These are phyloP conservation scores for Suillus discolor DNA, from an alignment of 768 basidiomycete species.

Conservation along the genomic window DNA sequence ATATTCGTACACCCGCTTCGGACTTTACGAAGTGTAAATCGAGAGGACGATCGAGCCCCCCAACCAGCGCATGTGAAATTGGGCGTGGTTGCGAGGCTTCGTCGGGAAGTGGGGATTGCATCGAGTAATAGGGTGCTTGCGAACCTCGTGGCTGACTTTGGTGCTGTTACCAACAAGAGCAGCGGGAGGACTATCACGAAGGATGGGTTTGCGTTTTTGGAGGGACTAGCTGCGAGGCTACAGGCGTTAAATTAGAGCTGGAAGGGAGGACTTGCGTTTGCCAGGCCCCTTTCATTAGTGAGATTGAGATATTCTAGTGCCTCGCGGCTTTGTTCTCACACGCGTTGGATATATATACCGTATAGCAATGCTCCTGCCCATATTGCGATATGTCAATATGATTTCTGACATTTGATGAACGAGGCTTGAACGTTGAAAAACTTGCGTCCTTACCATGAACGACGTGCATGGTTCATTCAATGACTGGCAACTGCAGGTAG, in stretches of 20 bases:
- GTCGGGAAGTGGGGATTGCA: conserved; percentile 53
- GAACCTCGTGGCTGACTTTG: conserved; percentile 69
- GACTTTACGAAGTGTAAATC: conserved; percentile 42
- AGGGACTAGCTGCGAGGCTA: conserved; percentile 58
- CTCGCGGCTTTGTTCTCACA: neutral
- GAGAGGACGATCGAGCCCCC: conserved; percentile 39
- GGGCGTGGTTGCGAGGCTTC: conserved; percentile 59
- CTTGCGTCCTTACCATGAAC: neutral
- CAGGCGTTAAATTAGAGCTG: conserved; percentile 26
- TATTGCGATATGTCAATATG: neutral
- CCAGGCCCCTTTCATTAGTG: neutral
- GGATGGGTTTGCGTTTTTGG: conserved; percentile 72
- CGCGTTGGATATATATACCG: neutral
- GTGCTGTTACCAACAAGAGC: conserved; percentile 65
- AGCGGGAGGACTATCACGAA: conserved; percentile 75
- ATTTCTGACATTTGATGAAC: neutral
- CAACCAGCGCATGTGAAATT: conserved; percentile 58
- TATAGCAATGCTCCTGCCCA: neutral
- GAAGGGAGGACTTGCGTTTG: neutral
- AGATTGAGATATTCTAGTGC: neutral
- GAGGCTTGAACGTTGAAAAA: neutral
- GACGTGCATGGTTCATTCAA: neutral
- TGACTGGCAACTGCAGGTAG: neutral
- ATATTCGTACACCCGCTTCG: conserved; percentile 57
- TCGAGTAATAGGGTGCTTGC: conserved; percentile 60